phyloP scores from a whole-genome alignment of 257 asterid species.

The Scutellaria minor region DNA sequence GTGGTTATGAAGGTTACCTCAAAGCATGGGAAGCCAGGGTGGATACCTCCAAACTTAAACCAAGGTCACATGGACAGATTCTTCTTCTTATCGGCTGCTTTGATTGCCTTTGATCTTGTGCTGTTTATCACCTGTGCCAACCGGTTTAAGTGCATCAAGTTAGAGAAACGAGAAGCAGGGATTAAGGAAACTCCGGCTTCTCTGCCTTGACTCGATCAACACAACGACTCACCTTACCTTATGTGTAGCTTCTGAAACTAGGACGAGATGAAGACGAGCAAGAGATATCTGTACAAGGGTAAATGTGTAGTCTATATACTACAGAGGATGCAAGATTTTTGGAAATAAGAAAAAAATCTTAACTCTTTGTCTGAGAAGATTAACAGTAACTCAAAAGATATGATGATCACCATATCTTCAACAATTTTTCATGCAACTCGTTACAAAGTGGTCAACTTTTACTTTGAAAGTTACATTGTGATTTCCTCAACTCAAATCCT shows the following conservation, averaged over 20 bases:
- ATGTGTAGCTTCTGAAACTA: conserved; percentile 40
- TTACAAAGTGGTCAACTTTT: neutral
- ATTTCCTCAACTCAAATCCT: conserved; percentile 9
- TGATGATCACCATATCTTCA: conserved; percentile 20
- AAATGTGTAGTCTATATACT: conserved; percentile 33
- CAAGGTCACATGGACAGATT: conserved; percentile 85
- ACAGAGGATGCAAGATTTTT: conserved; percentile 32
- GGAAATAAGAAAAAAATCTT: conserved; percentile 21
- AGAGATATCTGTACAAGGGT: conserved; percentile 35
- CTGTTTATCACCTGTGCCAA: conserved; percentile 66
- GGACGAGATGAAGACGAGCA: conserved; percentile 31
- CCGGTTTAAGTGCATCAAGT: conserved; percentile 58
- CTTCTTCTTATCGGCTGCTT: conserved; percentile 74
- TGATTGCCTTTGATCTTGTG: conserved; percentile 62
- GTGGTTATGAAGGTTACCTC: conserved; percentile 70
- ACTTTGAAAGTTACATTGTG: conserved; percentile 6
- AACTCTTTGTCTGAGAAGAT: conserved; percentile 20
- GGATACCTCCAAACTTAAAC: conserved; percentile 75
- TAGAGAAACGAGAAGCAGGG: conserved; percentile 53
- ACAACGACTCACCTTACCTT: conserved; percentile 19
- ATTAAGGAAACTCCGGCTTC: conserved; percentile 30
- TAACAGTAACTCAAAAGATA: conserved; percentile 29
- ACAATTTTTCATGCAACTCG: neutral
- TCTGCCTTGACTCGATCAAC: conserved; percentile 39
- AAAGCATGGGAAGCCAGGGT: conserved; percentile 69